A percentile compares a stretch with the other conserved stretches of the same genome.
Conservation (phyloP, 768 basidiomycete genomes). For the Tephrocybe rancida region DNA sequence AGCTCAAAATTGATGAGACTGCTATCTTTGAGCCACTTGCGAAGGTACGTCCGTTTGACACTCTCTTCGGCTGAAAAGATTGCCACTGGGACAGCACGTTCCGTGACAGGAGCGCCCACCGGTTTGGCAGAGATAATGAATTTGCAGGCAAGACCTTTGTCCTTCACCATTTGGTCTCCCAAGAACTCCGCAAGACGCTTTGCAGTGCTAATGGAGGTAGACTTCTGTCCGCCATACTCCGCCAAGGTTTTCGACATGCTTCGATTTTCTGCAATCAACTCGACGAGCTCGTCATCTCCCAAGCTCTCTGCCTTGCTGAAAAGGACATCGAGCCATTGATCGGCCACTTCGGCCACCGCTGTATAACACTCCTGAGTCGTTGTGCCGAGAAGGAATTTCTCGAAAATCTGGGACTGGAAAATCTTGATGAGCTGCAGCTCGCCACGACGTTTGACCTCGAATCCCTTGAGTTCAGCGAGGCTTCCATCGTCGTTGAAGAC, state of each 20-base stretch:
- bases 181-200: constrained; percentile 94
- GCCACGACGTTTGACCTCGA: constrained; percentile 97
- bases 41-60: constrained; percentile 87
- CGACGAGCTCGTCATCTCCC: constrained; percentile 90
- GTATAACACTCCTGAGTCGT: constrained; percentile 96
- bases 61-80: constrained; percentile 96
- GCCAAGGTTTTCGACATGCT: constrained; percentile 97
- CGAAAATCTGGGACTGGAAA: constrained; percentile 98
- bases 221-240: constrained; percentile 96
- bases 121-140: constrained; percentile 98
- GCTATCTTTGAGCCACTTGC: constrained; percentile 97
- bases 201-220: constrained; percentile 97
- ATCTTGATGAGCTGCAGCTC: constrained; percentile 99
- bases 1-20: constrained; percentile 86
- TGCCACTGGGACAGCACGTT: constrained; percentile 94
- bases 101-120: constrained; percentile 91
- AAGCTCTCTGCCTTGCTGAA: constrained; percentile 85
- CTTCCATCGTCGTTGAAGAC: constrained; percentile 98
- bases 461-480: constrained; percentile 97
- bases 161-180: constrained; percentile 98
- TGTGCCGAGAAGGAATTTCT: constrained; percentile 91
- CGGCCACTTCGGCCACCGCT: constrained; percentile 89
- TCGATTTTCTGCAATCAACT: constrained; percentile 97
- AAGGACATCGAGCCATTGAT: constrained; percentile 97
- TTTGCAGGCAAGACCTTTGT: constrained; percentile 97